These are phyloP conservation scores for Nicotiana undulata DNA, from an alignment of 257 asterid genomes.

Conservation along the genomic window DNA sequence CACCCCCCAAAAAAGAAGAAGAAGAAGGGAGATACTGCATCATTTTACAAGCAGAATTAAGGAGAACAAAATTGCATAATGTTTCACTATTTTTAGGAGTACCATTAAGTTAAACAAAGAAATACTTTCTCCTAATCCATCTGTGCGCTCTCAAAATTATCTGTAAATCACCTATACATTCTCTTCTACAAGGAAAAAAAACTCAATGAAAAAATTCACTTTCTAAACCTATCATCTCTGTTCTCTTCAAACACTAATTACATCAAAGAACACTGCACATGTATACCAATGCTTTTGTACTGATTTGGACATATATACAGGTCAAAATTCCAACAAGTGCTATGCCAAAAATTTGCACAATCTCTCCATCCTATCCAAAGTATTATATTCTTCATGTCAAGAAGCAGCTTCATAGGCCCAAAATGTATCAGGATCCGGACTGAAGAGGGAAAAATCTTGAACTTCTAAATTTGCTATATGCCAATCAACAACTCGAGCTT, in stretches of 20 bases:
- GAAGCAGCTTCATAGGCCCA: constrained; percentile 83
- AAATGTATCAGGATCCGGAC: constrained; percentile 85
- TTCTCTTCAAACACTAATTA: constrained; percentile 10
- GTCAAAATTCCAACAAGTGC: neutral
- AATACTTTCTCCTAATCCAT: neutral
- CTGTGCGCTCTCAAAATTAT: neutral
- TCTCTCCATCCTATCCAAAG: neutral
- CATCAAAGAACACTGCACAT: constrained; percentile 31
- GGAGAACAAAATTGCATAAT: neutral
- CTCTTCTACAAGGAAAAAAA: neutral
- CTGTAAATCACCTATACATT: constrained; percentile 4
- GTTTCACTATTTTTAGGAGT: neutral
- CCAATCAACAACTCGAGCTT: constrained; percentile 91
- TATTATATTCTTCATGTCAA: constrained; percentile 20
- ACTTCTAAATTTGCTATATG: constrained; percentile 84
- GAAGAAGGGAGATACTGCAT: too few relatives aligned
- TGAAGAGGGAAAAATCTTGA: constrained; percentile 75
- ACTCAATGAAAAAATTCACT: neutral
- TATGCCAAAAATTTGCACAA: constrained; percentile 3
- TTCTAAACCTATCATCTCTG: neutral
- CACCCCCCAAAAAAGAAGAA: neutral
- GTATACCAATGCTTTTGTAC: constrained; percentile 34
- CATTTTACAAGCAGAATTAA: neutral
- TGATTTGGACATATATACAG: constrained; percentile 26
- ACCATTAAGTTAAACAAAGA: neutral